These are phyloP conservation scores for Botryotinia convoluta DNA, from an alignment of 2,329 filamentous ascomycete species.

Conservation along the genomic window DNA sequence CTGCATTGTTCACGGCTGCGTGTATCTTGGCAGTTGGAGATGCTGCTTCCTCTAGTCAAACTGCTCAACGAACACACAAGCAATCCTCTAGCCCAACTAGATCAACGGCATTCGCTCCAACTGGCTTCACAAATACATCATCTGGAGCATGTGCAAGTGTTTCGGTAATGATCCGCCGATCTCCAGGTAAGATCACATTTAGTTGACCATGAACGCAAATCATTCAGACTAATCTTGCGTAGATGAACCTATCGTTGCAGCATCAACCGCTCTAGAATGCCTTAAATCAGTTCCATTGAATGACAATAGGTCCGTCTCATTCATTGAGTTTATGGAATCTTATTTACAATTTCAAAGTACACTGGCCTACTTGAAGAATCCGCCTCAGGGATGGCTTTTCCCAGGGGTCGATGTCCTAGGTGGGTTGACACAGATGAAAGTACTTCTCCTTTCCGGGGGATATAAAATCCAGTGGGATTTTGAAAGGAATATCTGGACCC, in stretches of 20 bases:
- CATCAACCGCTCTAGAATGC: slow-evolving; percentile 29
- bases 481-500: too few species aligned
- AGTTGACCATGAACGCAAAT: not conserved
- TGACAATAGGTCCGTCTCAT: slow-evolving; percentile 11
- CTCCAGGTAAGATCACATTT: not conserved
- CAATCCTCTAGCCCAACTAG: not conserved
- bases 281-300: slow-evolving; percentile 32
- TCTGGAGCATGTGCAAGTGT: slow-evolving; percentile 6
- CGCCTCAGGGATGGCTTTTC: too few species aligned
- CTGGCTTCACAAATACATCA: not conserved
- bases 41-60: not conserved
- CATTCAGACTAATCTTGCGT: not conserved
- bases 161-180: not conserved
- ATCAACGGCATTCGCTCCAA: not conserved
- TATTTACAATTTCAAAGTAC: slow-evolving; percentile 34
- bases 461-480: too few species aligned
- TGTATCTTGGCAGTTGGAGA: not conserved
- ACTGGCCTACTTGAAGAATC: slow-evolving; percentile 3
- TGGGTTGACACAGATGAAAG: too few species aligned
- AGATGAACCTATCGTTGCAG: slow-evolving; percentile 14
- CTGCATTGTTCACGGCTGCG: not conserved
- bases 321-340: slow-evolving; percentile 30
- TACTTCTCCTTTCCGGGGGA: too few species aligned
- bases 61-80: not conserved
- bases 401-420: too few species aligned